A percentile compares a stretch with the other conserved stretches of the same genome.
These are phyloP conservation scores for Aureobasidium mangrovei DNA, from an alignment of 2,329 filamentous ascomycete genomes.

Conservation along the genomic window DNA sequence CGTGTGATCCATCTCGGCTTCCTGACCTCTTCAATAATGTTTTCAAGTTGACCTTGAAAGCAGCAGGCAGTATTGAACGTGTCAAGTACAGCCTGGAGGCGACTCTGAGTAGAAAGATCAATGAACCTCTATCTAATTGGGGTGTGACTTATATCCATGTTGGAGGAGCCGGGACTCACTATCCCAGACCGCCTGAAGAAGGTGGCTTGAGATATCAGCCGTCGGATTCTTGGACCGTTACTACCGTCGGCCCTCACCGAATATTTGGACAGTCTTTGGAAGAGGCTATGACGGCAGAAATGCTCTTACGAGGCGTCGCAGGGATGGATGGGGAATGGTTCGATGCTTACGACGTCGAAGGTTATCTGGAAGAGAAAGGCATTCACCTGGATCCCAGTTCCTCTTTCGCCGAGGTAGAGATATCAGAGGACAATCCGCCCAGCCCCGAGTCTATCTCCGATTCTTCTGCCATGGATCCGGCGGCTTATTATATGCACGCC, in stretches of 20 bases:
- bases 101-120: slow-evolving; percentile 30
- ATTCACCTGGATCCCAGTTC: slow-evolving; percentile 53
- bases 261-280: slow-evolving; percentile 22
- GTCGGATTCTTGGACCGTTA: slow-evolving; percentile 22
- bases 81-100: slow-evolving; percentile 25
- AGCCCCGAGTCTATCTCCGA: background rate
- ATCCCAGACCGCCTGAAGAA: slow-evolving; percentile 23
- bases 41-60: slow-evolving; percentile 57
- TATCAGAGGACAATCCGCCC: slow-evolving; percentile 24
- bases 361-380: slow-evolving; percentile 57
- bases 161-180: slow-evolving; percentile 61
- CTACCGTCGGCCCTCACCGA: slow-evolving; percentile 23
- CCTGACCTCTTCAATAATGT: slow-evolving; percentile 36
- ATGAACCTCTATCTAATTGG: slow-evolving; percentile 50
- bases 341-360: slow-evolving; percentile 67
- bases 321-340: slow-evolving; percentile 69
- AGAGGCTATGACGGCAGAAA: slow-evolving; percentile 22
- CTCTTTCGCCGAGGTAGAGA: slow-evolving; percentile 52
- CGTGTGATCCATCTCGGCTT: slow-evolving; percentile 31
- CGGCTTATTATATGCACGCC: background rate
- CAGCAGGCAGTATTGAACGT: slow-evolving; percentile 15
- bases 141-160: slow-evolving; percentile 55
- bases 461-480: background rate
- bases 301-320: slow-evolving; percentile 41
- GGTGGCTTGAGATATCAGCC: slow-evolving; percentile 51